Conservation (phyloP, 2,329 filamentous ascomycete species). For the Calonectria hongkongensis region DNA sequence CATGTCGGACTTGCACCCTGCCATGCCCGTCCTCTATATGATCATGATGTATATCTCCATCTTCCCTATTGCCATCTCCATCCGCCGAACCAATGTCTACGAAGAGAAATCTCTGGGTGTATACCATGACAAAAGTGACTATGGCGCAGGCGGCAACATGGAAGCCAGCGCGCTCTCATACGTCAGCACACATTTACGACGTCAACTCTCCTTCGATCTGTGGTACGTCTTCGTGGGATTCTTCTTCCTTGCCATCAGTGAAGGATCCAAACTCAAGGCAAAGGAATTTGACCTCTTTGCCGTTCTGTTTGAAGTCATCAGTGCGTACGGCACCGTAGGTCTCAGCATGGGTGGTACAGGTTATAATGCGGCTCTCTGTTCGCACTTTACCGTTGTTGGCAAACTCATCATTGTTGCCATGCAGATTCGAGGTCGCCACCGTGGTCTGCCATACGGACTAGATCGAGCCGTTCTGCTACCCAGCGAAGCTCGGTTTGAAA, state of each 20-base stretch:
- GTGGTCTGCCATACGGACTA: conserved; percentile 80
- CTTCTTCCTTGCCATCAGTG: conserved; percentile 93
- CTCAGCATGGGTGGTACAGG: conserved; percentile 88
- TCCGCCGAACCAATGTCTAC: conserved; percentile 96
- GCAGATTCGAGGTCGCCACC: conserved; percentile 81
- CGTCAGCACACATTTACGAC: conserved; percentile 91
- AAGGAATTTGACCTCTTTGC: conserved; percentile 80
- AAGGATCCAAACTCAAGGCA: conserved; percentile 81
- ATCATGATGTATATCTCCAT: conserved; percentile 99
- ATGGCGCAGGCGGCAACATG: conserved; percentile 67
- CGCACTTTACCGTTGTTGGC: conserved; percentile 84
- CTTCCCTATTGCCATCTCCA: conserved; percentile 95
- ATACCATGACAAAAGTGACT: conserved; percentile 72
- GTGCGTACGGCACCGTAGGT: conserved; percentile 95
- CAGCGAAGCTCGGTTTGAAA: conserved; percentile 73
- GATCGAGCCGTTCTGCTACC: conserved; percentile 77
- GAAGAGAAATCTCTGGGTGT: conserved; percentile 91
- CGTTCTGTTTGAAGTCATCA: conserved; percentile 89
- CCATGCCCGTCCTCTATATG: conserved; percentile 93
- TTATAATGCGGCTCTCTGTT: conserved; percentile 87
- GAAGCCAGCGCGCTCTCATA: conserved; percentile 83
- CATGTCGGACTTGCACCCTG: conserved; percentile 86
- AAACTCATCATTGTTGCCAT: conserved; percentile 82
- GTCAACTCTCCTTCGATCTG: conserved; percentile 95
- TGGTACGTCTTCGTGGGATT: conserved; percentile 97